Evolutionary conservation across 495 filamentous ascomycete species (phyloP), one percentile per base, ranked within the genome.

Genomic region (Aspergillus taichungensis): DNA sequence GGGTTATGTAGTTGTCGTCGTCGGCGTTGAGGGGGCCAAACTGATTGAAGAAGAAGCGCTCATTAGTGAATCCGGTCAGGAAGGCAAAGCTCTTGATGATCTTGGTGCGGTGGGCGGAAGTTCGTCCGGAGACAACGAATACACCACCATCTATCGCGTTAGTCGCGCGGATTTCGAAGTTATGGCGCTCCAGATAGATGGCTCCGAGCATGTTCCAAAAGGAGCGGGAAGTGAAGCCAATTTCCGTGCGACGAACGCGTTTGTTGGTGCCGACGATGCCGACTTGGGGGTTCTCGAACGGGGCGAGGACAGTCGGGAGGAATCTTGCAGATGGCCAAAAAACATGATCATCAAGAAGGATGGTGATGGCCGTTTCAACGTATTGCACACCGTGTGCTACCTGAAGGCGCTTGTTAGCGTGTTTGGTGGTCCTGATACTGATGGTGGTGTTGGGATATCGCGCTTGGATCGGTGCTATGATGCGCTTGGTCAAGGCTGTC

Each of bases 1-100:
- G 73, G 0, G 83, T 85, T 49, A 77, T 73, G 55, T 78, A 85
- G 55, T 85, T 84, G 64, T 85, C 83, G 55, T 84, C 79, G 59
- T 84, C 82, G 0, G 78, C 71, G 44, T 79, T 78, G 13, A 84
- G 63, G 11, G 61, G 54, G 4, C 59, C 57, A 3, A 60, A 42
- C 5, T 53, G 43, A 11, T 52, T 58, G 48, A 77, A 73, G 49
- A 71, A 72, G 53, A 73, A 77, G 11, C 55, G 65, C 54, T 87
- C 82, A 33, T 78, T 68, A 11, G 62, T 68, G 59, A 81, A 85
- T 8, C 64, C 74, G 11, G 68, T 44, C 5, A 72, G 41, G 53
- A 75, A 79, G 8, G 61, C 59, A 5, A 54, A 51, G 39, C 70
- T 59, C 9, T 69, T 55, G 11, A 78, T 51, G 39, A 80, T 73